These are phyloP conservation scores for Magnaporthiopsis poae DNA, from an alignment of 2,329 filamentous ascomycete species.

Conservation along the genomic window DNA sequence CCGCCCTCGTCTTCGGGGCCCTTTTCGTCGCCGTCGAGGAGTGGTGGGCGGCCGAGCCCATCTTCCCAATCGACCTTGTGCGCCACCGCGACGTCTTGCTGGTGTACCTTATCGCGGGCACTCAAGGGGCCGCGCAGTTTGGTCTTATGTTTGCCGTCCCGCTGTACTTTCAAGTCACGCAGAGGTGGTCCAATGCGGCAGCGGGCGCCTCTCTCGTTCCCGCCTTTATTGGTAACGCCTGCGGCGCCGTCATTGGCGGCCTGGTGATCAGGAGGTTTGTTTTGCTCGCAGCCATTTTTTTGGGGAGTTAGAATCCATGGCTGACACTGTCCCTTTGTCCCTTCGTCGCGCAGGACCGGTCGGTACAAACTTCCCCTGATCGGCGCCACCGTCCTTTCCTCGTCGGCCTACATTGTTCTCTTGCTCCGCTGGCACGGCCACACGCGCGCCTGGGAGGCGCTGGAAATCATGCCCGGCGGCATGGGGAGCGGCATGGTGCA, in stretches of 20 bases:
- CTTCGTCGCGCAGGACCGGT: conserved; percentile 39
- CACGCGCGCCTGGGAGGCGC: conserved; percentile 43
- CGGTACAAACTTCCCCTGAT: conserved; percentile 47
- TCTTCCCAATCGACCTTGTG: conserved; percentile 49
- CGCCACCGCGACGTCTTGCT: conserved; percentile 40
- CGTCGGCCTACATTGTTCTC: conserved; percentile 41
- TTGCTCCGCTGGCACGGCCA: conserved; percentile 50
- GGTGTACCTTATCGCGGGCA: conserved; percentile 40
- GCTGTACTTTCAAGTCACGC: conserved; percentile 59
- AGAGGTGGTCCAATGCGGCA: conserved; percentile 44
- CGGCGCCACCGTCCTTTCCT: conserved; percentile 38
- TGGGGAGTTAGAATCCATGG: neutral
- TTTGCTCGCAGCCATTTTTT: neutral
- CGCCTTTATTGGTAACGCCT: conserved; percentile 56
- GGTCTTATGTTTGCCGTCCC: conserved; percentile 57
- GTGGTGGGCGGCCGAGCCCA: conserved; percentile 41
- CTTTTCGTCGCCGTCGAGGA: conserved; percentile 25
- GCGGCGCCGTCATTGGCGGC: conserved; percentile 53
- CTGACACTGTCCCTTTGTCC: neutral
- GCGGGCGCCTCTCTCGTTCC: conserved; percentile 56
- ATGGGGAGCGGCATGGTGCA: conserved; percentile 31
- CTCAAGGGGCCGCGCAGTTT: conserved; percentile 49
- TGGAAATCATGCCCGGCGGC: conserved; percentile 49
- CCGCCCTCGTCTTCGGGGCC: conserved; percentile 19
- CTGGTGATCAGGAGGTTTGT: conserved; percentile 39